Conservation (phyloP, 805 yeast species). For the Lachancea sp. region DNA sequence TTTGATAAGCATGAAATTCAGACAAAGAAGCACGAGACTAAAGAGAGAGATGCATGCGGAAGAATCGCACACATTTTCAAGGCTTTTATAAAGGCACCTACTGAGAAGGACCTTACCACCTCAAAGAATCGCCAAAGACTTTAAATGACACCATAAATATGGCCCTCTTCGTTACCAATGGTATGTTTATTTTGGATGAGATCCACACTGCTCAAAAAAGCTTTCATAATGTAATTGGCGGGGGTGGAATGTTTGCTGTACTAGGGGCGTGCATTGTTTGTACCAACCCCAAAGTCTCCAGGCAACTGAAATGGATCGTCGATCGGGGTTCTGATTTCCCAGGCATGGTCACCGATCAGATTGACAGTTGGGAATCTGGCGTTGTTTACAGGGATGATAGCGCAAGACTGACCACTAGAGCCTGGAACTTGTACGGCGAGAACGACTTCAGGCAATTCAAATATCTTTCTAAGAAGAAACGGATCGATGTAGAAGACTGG, state of each 20-base stretch:
- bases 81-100: no score
- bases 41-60: no score
- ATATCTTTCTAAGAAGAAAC: constrained; percentile 56
- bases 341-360: constrained; percentile 33
- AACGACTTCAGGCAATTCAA: constrained; percentile 56
- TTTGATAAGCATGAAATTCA: no score
- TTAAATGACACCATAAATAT: background rate
- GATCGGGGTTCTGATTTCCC: constrained; percentile 84
- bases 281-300: constrained; percentile 30
- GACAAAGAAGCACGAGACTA: no score
- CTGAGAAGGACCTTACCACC: no score
- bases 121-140: no score
- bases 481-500: constrained; percentile 51
- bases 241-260: constrained; percentile 81
- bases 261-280: constrained; percentile 63
- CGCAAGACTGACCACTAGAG: constrained; percentile 64
- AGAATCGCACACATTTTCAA: no score
- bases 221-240: constrained; percentile 62
- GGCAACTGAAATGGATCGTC: constrained; percentile 56
- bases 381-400: constrained; percentile 46
- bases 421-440: constrained; percentile 67
- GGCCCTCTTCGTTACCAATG: constrained; percentile 56
- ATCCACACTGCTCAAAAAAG: constrained; percentile 42
- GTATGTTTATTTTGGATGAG: constrained; percentile 88
- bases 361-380: constrained; percentile 60